Evolutionary conservation across 345 rosid genomes (phyloP), one percentile per base, ranked within the genome.

Genomic region (Corymbia maculata): DNA sequence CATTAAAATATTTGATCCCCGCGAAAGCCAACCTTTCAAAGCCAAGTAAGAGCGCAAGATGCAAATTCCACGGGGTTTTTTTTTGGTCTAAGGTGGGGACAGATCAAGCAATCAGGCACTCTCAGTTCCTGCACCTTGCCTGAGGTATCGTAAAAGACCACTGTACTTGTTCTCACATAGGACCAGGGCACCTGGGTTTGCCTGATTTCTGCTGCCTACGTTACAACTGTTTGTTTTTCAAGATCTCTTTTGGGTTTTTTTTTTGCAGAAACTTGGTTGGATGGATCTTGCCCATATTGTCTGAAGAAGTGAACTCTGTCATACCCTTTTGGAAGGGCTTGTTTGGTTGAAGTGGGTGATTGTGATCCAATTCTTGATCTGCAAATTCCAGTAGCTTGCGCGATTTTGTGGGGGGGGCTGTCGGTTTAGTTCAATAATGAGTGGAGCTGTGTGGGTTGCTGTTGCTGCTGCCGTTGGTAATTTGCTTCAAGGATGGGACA

Each of bases 391-490:
- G 66, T 53, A 64, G 87, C 28, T 30, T 32, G 44, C 26, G n/a
- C 4, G 14, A 55, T 55, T 52, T 52, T 52, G 10, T 32, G 47
- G 26, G 86, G 26, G 86, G 21, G 49, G 64, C 52, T 52, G 64
- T 10, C 6, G 49, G 84, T 10, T 75, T 36, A 42, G 84, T 42
- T 75, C 84, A 11, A 42, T 42, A 70, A 89, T 86, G 90, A 82
- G 88, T 32, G 90, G 88, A 50, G 90, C 90, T 57, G 90, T 86
- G 85, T 88, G 87, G 87, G 90, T 86, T 82, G 90, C 90, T 30
- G 85, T 89, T 89, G 90, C 86, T 86, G 90, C 90, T 80, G 88
- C 90, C 86, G 59, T 89, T 86, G 90, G 90, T 59, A 89, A 89
- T 80, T 61, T 89, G 49, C 64, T 89, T 44, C 90, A 89, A 59